Conservation (phyloP, 352 stramenopile species). For the Globisporangium abappressorium region DNA sequence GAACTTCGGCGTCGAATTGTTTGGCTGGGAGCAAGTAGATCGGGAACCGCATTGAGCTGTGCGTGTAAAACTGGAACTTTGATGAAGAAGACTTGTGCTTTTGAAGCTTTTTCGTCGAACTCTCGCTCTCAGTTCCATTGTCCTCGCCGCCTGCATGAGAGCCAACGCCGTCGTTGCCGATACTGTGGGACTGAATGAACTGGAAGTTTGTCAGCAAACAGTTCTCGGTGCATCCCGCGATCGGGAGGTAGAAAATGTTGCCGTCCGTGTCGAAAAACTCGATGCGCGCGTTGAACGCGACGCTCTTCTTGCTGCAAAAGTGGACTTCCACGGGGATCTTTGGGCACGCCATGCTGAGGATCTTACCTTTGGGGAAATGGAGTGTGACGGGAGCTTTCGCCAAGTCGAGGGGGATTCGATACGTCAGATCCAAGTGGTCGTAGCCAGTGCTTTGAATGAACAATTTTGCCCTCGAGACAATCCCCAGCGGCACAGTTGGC, state of each 20-base stretch:
- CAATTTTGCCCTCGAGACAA: slow-evolving; percentile 64
- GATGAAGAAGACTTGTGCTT: not conserved
- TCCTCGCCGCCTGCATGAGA: not conserved
- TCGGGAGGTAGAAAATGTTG: slow-evolving; percentile 78
- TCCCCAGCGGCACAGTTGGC: slow-evolving; percentile 86
- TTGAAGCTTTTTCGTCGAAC: not conserved
- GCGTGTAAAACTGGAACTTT: slow-evolving; percentile 44
- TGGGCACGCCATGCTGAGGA: slow-evolving; percentile 79
- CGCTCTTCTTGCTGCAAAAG: slow-evolving; percentile 78
- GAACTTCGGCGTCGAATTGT: slow-evolving; percentile 39
- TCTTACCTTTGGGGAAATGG: slow-evolving; percentile 87
- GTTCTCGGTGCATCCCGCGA: slow-evolving; percentile 90
- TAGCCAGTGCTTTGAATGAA: slow-evolving; percentile 88
- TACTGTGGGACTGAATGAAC: slow-evolving; percentile 65
- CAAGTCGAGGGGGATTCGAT: slow-evolving; percentile 73
- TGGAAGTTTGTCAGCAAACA: slow-evolving; percentile 89
- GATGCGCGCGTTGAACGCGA: slow-evolving; percentile 89
- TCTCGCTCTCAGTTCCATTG: not conserved
- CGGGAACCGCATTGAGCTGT: slow-evolving; percentile 47
- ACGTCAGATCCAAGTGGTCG: slow-evolving; percentile 87
- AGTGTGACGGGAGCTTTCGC: slow-evolving; percentile 80
- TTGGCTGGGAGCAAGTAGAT: slow-evolving; percentile 52
- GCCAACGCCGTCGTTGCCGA: slow-evolving; percentile 7
- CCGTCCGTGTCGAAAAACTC: slow-evolving; percentile 93
- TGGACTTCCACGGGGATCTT: slow-evolving; percentile 82